Base-by-base conservation (phyloP, 148 eudicot species). In the Rhododendron henanense region DNA sequence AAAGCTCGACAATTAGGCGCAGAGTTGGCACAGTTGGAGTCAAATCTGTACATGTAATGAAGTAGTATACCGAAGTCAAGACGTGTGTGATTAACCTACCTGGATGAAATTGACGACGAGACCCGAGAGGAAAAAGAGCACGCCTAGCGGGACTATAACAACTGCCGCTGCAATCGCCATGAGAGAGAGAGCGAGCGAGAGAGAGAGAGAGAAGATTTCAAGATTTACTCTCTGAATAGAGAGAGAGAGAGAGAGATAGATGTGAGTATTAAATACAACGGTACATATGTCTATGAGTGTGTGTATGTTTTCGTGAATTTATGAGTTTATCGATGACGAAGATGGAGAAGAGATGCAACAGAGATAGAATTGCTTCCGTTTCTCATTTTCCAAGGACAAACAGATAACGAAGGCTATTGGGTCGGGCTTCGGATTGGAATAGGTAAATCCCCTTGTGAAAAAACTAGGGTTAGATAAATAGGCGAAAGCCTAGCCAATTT, bases 71-170 rank as follows among this genome's bases (percentile, higher is more conserved):
- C 21, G 76, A 50, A 53, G 31, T 39, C 80, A 25, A 25, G 2
- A 53, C 44, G 53, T 3, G 23, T 2, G 23, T 2, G 73, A 65
- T 65, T 18, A 4, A 35, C 23, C n/a, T 57, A 96, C 99, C 94
- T 94, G 99, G 88, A 93, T 84, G 83, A 89, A 83, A 89, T 95
- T 96, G 82, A 95, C 93, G 83, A 93, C 84, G 86, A 96, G 92
- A 31, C 99, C 99, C 2, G 98, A 95, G 69, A 92, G 75, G 86
- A 96, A 91, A 90, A 96, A 96, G 47, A 96, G 88, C 28, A 96
- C 86, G 85, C 96, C 96, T 28, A 96, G 19, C 3, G 98, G 97
- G 4, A 96, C 92, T 81, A 96, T 89, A 71, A 95, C 97, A 81
- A 85, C 85, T 41, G 93, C 95, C 51, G 98, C 96, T 88, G 94